Conservation (phyloP, 1,284 basidiomycete species). For the Irpex sp. region DNA sequence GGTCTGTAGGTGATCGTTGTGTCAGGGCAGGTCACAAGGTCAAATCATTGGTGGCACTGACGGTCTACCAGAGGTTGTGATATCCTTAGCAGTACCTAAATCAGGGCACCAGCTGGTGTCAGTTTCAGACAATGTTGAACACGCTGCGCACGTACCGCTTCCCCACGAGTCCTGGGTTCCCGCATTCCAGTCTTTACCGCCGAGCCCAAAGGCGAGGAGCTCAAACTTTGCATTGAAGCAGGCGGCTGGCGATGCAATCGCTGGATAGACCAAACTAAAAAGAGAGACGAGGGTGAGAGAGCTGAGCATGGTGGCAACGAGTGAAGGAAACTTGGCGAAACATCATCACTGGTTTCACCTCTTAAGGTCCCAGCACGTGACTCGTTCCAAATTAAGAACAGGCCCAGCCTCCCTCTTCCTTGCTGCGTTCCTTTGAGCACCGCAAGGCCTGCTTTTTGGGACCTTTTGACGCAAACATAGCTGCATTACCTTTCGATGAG, state of each 20-base stretch:
- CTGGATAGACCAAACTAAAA: constrained; percentile 46
- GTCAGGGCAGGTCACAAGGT: neutral
- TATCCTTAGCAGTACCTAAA: constrained; percentile 54
- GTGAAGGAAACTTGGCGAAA: neutral
- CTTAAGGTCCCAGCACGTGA: constrained; percentile 3
- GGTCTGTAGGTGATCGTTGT: constrained; percentile 40
- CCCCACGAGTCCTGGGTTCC: constrained; percentile 64
- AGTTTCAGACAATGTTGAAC: neutral
- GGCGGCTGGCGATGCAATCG: constrained; percentile 53
- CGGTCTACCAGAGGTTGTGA: constrained; percentile 67
- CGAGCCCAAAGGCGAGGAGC: constrained; percentile 68
- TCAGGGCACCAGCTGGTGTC: neutral
- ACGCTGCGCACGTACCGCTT: constrained; percentile 38
- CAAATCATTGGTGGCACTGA: constrained; percentile 35
- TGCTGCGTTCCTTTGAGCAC: neutral
- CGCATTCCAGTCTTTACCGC: constrained; percentile 72
- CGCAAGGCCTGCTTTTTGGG: neutral
- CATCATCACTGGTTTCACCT: neutral
- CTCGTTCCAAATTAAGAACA: constrained; percentile 1
- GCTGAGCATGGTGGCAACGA: constrained; percentile 31
- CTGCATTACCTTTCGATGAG: neutral
- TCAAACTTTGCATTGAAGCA: constrained; percentile 71
- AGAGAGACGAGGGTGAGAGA: constrained; percentile 53
- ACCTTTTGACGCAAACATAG: neutral
- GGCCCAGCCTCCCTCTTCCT: neutral